Evolutionary conservation across 179 eudicot genomes (phyloP).

Genomic region (Monotropa hypopitys): DNA sequence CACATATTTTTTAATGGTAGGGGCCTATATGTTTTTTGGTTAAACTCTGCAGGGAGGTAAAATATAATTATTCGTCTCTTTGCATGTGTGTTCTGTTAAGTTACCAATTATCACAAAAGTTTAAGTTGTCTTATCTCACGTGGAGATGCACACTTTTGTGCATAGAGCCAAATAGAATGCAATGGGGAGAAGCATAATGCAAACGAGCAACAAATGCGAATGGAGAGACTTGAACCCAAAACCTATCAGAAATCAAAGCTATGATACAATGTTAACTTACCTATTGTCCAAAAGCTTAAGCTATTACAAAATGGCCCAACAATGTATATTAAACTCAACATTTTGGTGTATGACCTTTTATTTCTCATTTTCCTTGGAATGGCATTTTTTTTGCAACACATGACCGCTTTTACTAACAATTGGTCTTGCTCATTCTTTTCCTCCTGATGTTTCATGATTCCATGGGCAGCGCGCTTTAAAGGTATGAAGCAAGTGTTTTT

Average conservation of each 20-base stretch:
- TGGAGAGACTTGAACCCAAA: neutral
- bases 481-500: conserved; percentile 27
- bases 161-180: neutral
- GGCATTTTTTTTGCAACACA: neutral
- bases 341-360: neutral
- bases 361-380: neutral
- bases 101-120: too few relatives aligned
- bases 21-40: neutral
- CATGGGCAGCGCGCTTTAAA: conserved; percentile 76
- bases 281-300: neutral
- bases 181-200: neutral
- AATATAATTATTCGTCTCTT: neutral
- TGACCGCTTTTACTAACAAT: neutral
- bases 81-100: too few relatives aligned
- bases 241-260: neutral
- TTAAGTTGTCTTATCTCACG: neutral
- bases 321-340: neutral
- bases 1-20: neutral
- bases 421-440: conserved; percentile 15
- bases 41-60: neutral
- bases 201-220: neutral
- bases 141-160: neutral
- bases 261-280: neutral
- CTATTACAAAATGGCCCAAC: neutral
- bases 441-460: conserved; percentile 15